phyloP scores from a whole-genome alignment of 371 early-diverging fungal genomes.

The Entomophthora muscae region DNA sequence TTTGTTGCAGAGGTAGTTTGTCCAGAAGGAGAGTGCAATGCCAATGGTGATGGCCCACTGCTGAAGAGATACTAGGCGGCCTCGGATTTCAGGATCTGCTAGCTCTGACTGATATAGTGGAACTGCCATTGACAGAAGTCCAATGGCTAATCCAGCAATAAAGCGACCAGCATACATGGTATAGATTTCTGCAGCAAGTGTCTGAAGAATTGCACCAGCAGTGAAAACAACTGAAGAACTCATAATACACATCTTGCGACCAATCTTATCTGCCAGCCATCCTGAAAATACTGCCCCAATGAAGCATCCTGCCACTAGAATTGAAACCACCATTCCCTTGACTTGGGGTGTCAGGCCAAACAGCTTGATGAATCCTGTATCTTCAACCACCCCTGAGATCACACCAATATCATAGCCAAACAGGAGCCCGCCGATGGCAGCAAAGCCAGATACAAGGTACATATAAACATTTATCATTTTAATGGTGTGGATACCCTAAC shows the following conservation, averaged over 20 bases:
- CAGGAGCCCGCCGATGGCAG: conserved; percentile 10
- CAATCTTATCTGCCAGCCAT: too few species aligned
- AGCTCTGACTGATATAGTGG: too few species aligned
- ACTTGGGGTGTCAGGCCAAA: not conserved
- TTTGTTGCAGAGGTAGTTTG: conserved; percentile 13
- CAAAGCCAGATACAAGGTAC: not conserved
- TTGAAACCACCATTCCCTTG: conserved; percentile 10
- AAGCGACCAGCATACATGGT: conserved; percentile 9
- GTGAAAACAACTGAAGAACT: not conserved
- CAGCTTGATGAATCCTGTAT: not conserved
- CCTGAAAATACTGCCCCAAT: conserved; percentile 5
- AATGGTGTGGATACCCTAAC: too few species aligned
- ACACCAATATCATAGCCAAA: conserved; percentile 14
- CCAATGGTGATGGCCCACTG: too few species aligned
- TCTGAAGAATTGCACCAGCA: conserved; percentile 6
- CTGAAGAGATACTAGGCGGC: too few species aligned
- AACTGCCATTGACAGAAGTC: too few species aligned
- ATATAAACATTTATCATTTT: not conserved
- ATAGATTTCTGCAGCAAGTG: not conserved
- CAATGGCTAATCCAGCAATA: conserved; percentile 11
- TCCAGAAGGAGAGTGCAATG: too few species aligned
- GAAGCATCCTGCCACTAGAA: conserved; percentile 9
- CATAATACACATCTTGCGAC: not conserved
- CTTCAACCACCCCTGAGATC: conserved; percentile 10
- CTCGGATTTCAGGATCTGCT: conserved; percentile 67